A percentile compares a stretch with the other conserved stretches of the same genome.
These are phyloP conservation scores for Chloromonas sp. DNA, from an alignment of 163 green algal species.

Conservation along the genomic window DNA sequence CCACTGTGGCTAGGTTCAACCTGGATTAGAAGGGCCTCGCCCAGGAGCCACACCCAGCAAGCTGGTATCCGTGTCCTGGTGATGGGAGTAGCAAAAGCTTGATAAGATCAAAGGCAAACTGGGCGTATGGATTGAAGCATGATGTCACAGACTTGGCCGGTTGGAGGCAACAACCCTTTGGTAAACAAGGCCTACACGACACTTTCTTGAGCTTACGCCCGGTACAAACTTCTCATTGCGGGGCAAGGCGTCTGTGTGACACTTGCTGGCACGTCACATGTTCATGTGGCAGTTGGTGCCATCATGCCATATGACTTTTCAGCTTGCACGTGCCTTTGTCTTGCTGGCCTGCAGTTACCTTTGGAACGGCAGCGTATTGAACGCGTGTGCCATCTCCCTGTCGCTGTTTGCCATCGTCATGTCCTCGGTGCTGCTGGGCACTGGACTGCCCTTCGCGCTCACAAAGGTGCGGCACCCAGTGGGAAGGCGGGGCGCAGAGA, in stretches of 20 bases:
- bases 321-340: neutral
- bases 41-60: neutral
- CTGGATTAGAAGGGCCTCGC: neutral
- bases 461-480: too few relatives aligned
- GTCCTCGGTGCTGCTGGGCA: slow-evolving; percentile 65
- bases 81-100: too few relatives aligned
- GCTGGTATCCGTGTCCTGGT: neutral
- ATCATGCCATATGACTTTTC: neutral
- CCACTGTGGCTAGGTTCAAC: neutral
- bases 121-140: too few relatives aligned
- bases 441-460: slow-evolving; percentile 77
- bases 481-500: too few relatives aligned
- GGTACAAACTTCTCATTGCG: neutral
- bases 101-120: too few relatives aligned
- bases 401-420: slow-evolving; percentile 84
- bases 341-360: slow-evolving; percentile 33
- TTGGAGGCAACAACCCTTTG: neutral
- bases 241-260: neutral
- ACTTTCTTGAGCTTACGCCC: neutral
- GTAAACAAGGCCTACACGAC: neutral
- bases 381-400: slow-evolving; percentile 70
- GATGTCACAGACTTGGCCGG: too few relatives aligned
- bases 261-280: neutral
- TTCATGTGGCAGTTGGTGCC: neutral
- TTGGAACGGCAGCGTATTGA: slow-evolving; percentile 61